Percentiles rank a stretch among this genome's conserved stretches.
phyloP scores from a whole-genome alignment of 2,329 filamentous ascomycete species.

The Xylariaceae sp. region DNA sequence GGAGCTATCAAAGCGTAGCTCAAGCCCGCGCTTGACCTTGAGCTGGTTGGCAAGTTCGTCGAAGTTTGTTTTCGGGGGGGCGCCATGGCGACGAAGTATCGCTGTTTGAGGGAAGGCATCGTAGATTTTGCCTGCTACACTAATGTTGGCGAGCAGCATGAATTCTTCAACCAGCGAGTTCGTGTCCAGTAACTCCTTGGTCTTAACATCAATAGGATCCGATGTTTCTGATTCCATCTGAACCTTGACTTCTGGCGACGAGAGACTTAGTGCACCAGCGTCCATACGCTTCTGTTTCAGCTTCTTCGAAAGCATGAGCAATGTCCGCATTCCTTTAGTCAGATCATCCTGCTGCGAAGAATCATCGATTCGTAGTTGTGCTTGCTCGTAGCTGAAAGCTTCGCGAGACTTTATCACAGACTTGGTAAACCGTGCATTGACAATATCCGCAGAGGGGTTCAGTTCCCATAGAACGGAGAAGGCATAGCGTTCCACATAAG shows the following conservation, averaged over 20 bases:
- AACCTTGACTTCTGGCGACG: slow-evolving; percentile 95
- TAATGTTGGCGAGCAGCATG: slow-evolving; percentile 97
- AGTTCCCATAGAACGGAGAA: slow-evolving; percentile 90
- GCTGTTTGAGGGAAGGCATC: slow-evolving; percentile 92
- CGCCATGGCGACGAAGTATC: slow-evolving; percentile 83
- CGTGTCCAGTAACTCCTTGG: slow-evolving; percentile 88
- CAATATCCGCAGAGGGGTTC: slow-evolving; percentile 76
- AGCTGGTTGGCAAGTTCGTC: slow-evolving; percentile 91
- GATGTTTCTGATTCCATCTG: slow-evolving; percentile 94
- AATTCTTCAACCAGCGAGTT: slow-evolving; percentile 99
- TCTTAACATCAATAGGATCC: slow-evolving; percentile 93
- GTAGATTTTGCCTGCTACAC: slow-evolving; percentile 86
- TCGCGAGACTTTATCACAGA: slow-evolving; percentile 96
- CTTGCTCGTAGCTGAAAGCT: slow-evolving; percentile 96
- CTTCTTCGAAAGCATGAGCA: slow-evolving; percentile 87
- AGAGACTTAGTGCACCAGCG: slow-evolving; percentile 88
- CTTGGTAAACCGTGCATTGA: slow-evolving; percentile 87
- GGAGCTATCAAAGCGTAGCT: slow-evolving; percentile 79
- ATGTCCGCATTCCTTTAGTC: slow-evolving; percentile 80
- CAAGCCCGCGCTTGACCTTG: slow-evolving; percentile 76
- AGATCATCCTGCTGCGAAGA: slow-evolving; percentile 81
- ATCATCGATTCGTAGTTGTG: slow-evolving; percentile 91
- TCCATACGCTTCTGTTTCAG: slow-evolving; percentile 94
- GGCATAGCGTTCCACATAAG: slow-evolving; percentile 90
- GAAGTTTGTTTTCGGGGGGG: slow-evolving; percentile 93